phyloP scores from a whole-genome alignment of 139 green algal genomes.

The Chlamydomonas urium region DNA sequence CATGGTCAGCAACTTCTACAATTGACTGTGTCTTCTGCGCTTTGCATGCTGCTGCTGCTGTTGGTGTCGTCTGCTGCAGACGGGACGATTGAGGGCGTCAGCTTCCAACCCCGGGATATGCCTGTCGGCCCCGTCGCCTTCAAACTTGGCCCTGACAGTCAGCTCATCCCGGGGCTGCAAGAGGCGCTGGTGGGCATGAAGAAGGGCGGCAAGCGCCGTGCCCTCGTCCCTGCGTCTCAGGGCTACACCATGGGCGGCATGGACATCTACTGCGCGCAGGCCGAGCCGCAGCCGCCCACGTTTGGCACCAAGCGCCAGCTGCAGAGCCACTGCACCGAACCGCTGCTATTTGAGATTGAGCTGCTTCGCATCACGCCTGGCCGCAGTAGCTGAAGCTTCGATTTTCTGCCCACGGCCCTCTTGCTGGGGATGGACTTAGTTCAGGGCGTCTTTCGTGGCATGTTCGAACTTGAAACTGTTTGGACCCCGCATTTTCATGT shows the following conservation, averaged over 20 bases:
- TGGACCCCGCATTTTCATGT: too few relatives aligned
- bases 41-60: conserved; percentile 3
- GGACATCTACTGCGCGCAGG: not conserved
- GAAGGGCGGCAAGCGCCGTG: conserved; percentile 57
- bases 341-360: conserved; percentile 81
- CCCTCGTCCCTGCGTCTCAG: conserved; percentile 54
- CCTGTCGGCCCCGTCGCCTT: conserved; percentile 56
- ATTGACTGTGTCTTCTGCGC: not conserved
- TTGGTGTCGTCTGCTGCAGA: conserved; percentile 7
- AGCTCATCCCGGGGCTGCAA: conserved; percentile 24
- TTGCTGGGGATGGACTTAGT: too few relatives aligned
- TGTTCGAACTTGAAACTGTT: too few relatives aligned
- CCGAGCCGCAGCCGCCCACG: conserved; percentile 63
- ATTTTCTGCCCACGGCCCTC: too few relatives aligned
- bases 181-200: conserved; percentile 53
- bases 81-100: conserved; percentile 70
- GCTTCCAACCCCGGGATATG: conserved; percentile 74
- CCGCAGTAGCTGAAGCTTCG: too few relatives aligned
- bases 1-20: too few relatives aligned
- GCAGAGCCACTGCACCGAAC: conserved; percentile 63
- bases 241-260: conserved; percentile 44
- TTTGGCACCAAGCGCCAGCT: conserved; percentile 79
- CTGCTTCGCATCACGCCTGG: conserved; percentile 42
- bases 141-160: conserved; percentile 39
- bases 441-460: too few relatives aligned